Base-by-base conservation (phyloP, 2,329 filamentous ascomycete genomes). In the Rasamsonia emersonii region DNA sequence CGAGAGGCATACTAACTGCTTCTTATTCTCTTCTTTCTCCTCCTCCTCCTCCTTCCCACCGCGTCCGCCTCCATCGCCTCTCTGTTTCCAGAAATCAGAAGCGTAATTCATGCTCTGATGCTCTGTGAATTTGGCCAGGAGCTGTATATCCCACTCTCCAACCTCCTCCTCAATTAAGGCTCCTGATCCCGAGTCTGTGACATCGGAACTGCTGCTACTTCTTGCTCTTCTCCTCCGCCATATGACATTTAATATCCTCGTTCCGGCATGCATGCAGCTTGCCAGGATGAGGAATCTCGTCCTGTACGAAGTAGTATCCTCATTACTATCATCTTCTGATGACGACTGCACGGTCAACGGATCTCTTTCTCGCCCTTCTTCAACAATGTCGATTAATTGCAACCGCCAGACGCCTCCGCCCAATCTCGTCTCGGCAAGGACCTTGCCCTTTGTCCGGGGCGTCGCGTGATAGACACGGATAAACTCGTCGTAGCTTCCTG, bases 61-160 rank as follows among this genome's bases (percentile, higher is more conserved):
- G n/a, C n/a, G 9, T 20, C 21, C 16, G 17, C 16, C 24, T 4
- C 30, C 33, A n/a, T 36, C 29, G n/a, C 46, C 43, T n/a, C n/a
- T n/a, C n/a, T n/a, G n/a, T 30, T 45, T 53, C 50, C 53, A 54
- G 14, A 57, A 47, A 57, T 88, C 86, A 46, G 82, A 84, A 5
- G 81, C 88, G 54, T 96, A 96, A 49, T 93, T 94, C 86, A 95
- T 94, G 54, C 86, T 94, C 60, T 82, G 68, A 53, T 95, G 86
- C 52, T 89, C 82, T 45, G 85, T 81, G 49, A 93, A 93, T 32
- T 70, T 72, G 0, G 72, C 78, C 28, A 88, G 44, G 1, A 89
- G 66, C 25, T 71, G 63, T 36, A 91, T 78, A 1, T 49, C 50
- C 72, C 79, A 86, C 35, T 61, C 38, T 40, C 57, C 53, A 1